Conservation (phyloP, 2,329 filamentous ascomycete species). For the Penicillium sclerotigenum region DNA sequence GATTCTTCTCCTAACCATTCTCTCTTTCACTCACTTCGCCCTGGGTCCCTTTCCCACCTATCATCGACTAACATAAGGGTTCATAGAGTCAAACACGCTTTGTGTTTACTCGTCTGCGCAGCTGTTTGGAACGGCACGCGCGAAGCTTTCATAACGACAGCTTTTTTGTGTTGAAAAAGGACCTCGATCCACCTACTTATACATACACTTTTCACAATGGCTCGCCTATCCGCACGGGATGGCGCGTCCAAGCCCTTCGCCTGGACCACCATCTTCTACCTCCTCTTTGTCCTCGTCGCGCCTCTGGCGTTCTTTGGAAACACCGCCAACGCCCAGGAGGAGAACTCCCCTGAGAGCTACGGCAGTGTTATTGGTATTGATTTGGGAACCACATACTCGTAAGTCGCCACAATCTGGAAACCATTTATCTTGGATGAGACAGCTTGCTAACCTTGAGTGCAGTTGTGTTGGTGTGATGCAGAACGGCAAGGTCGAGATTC, state of each 20-base stretch:
- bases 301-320: conserved; percentile 80
- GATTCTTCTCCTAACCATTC: conserved; percentile 16
- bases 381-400: conserved; percentile 78
- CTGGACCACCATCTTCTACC: conserved; percentile 88
- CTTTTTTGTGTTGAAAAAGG: conserved; percentile 15
- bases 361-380: conserved; percentile 95
- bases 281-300: conserved; percentile 79
- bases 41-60: conserved; percentile 16
- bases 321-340: conserved; percentile 64
- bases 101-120: conserved; percentile 14
- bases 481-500: conserved; percentile 90
- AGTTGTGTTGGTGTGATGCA: conserved; percentile 94
- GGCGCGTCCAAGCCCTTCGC: conserved; percentile 66
- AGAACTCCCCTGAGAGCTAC: conserved; percentile 70
- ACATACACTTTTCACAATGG: conserved; percentile 47
- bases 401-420: conserved; percentile 14
- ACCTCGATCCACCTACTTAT: conserved; percentile 11
- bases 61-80: conserved; percentile 14
- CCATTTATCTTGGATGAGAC: not conserved
- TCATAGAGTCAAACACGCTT: conserved; percentile 17
- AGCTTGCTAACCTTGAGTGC: conserved; percentile 43
- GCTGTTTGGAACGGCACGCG: conserved; percentile 7
- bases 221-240: conserved; percentile 54
- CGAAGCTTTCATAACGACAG: conserved; percentile 9
- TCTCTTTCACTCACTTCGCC: conserved; percentile 21